Base-by-base conservation (phyloP, 2,329 filamentous ascomycete genomes). In the Phyllosticta citriasiana region DNA sequence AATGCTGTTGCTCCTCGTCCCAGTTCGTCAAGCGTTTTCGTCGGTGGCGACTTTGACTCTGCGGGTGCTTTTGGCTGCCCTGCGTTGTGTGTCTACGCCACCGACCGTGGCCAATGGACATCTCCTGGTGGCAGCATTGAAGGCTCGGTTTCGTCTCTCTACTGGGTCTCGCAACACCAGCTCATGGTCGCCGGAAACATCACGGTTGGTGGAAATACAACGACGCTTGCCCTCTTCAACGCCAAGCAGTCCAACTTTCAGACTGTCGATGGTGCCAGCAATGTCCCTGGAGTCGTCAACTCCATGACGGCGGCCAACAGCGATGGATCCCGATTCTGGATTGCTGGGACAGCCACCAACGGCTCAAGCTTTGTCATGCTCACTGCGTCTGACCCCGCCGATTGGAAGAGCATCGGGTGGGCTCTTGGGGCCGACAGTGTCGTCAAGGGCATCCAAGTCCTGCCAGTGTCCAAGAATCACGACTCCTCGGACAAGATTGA, bases 61-160 rank as follows among this genome's bases (percentile, higher is more conserved):
- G 94, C 91, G 19, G 94, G 94, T 27, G 87, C 88, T 4, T 81
- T 97, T 30, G 86, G 84, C 52, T 99, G 94, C 71, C 85, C 88
- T 3, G 86, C 84, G 55, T 83, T 99, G 25, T 99, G 94, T 74
- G 79, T 88, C 63, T 96, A 89, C 76, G 86, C 88, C 70, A 84
- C 86, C 2, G 77, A 83, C 7, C 80, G 81, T 4, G 82, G 81
- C 14, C 87, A 92, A 68, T 99, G 93, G 93, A 88, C 82, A 68
- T 84, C 88, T 47, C 88, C 91, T 14, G 91, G 91, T 8, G 83
- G 82, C 53, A 86, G 83, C 61, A 74, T 97, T 16, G 78, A 77
- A 55, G 93, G 94, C 5, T 82, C 80, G 24, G 88, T 93, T 47
- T 81, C 86, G 62, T 77, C 82, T 26, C 82, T 97, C 74, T 78